Evolutionary conservation across 441 rosid genomes (phyloP), one percentile per base, ranked within the genome.

Genomic region (Jatropha multifida): DNA sequence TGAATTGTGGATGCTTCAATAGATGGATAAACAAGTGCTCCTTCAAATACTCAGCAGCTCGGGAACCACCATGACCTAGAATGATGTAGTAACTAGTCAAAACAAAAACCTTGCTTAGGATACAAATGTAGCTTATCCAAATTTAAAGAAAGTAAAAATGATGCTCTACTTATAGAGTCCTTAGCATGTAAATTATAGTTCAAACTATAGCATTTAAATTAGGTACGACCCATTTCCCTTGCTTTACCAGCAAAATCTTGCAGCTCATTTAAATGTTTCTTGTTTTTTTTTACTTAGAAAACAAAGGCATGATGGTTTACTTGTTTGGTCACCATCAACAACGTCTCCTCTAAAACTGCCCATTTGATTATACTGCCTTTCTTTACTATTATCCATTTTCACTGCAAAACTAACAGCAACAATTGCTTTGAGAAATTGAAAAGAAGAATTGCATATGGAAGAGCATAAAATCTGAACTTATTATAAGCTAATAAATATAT

Each of bases 31-130:
- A 92, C 71, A 96, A 92, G 82, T 94, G 96, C 78, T 88, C 86
- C 89, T 92, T 96, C 84, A 96, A 85, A 86, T 88, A 94, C 84
- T 92, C 96, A 68, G 98, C 96, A 77, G 99, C 99, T 63, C 91
- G 98, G 77, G 98, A 91, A 77, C 99, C 98, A 76, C 98, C 99
- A 85, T 96, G 99, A 74, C 99, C 99, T 96, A 91, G 40, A 75
- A 68, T 20, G 41, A 70, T 4, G 27, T 10, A 58, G 60, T 41
- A 63, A 72, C 2, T 7, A 17, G 54, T 71, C 41, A 71, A 59
- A 23, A 27, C 32, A 67, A 46, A 67, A 75, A 32, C 9, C 23
- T 23, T 23, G 23, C 23, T 23, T 23, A 23, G 23, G 23, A 23
- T 23, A 32, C 46, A 66, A 54, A 41, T 13, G 37, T 27, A 52